Evolutionary conservation across 1,139 yeast species (phyloP), one percentile per base, ranked within the genome.

Genomic region (Pichia sp.): DNA sequence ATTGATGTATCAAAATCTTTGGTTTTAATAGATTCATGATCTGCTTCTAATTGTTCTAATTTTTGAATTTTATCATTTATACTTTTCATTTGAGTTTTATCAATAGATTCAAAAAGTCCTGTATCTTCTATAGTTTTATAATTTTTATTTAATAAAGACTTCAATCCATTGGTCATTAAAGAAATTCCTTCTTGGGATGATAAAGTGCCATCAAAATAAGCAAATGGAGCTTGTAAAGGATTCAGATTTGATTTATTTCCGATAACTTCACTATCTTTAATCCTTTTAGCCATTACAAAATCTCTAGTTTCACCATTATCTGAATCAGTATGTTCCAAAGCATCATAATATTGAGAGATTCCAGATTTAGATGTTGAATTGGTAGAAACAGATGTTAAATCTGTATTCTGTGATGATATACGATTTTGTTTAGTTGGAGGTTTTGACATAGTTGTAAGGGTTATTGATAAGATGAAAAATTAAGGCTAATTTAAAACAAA

Each of bases 201-300:
- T 3, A 29, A 10, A 6, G 45, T 27, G 20, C 45, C 43, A 39
- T 44, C 48, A 3, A 44, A 22, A 36, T 38, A 44, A 1, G 42
- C 42, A 31, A 44, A 44, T 13, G 48, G 44, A 5, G 48, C 45
- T 31, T 41, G 38, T 34, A 44, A 20, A 10, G 48, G 48, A 35
- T 44, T 44, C 6, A 41, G 22, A n/a, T 20, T 38, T 15, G 43
- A 26, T 30, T 38, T 33, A 19, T 45, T 45, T 13, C 31, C 35
- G 8, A 45, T 34, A 20, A 45, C 23, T 43, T 45, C 46, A 15
- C 38, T 24, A n/a, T 45, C 37, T 22, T 42, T 35, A n/a, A 45
- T 29, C 20, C 48, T 33, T 23, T 37, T 34, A 5, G 48, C 48
- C 41, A 45, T 39, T 14, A 39, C 15, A 37, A 29, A 33, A 19